Evolutionary conservation across 2,329 filamentous ascomycete species (phyloP), one percentile per base, ranked within the genome.

Genomic region (Aureobasidium pullulans): DNA sequence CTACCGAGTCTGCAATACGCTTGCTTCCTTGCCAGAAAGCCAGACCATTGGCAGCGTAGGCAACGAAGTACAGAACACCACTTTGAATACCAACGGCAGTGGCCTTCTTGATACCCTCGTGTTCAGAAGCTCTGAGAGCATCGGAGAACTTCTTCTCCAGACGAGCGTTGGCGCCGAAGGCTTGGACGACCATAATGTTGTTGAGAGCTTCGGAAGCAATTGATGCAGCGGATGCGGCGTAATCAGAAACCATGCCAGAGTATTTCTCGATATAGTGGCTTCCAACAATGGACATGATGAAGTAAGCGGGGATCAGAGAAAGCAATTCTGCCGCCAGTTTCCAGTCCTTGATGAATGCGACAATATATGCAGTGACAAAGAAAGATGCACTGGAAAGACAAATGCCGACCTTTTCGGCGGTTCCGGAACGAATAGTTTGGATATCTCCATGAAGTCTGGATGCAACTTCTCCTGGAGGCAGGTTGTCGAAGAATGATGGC

Each of bases 321-420:
- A 86, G 68, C 34, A 89, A 75, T 71, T 88, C 87, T 4, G 77
- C 84, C 0, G 86, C 84, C 8, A 89, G 76, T 50, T 77, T 77
- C 15, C 80, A 75, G 64, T 87, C 78, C 65, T 85, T 84, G 68
- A 84, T 81, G 63, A 89, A 89, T 1, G 84, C 84, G 15, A 89
- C 81, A 4, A 85, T 75, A 62, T 86, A 88, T 3, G 85, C 82
- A 0, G 86, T 84, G 57, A 87, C 68, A 66, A 88, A 88, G 69
- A 87, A 89, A 2, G 83, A 83, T 9, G 82, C 70, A 53, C 80
- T 84, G 28, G 80, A 78, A 4, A 89, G 76, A 63, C 81, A 80
- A 36, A 87, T 81, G 54, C 85, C 85, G 15, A 87, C 85, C 69
- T 89, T 89, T 70, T 89, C 86, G 1, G 83, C 85, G 0, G 85